Percentiles rank a stretch among this genome's conserved stretches.
These are phyloP conservation scores for Pezicula rhizophila DNA, from an alignment of 2,329 filamentous ascomycete genomes.

Conservation along the genomic window DNA sequence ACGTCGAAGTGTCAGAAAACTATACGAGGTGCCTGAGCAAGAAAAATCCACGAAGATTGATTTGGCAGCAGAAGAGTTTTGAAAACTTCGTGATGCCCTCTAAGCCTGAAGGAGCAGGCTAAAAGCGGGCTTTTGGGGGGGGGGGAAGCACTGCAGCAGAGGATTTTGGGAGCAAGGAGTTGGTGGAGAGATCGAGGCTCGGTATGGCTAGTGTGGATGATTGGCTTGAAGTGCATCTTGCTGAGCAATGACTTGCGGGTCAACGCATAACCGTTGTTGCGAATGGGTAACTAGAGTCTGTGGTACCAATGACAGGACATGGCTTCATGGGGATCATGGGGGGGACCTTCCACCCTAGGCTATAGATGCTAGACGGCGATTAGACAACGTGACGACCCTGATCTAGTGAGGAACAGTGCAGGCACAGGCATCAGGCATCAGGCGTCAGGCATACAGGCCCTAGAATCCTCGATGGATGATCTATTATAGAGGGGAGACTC, in stretches of 20 bases:
- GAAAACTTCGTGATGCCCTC: neutral
- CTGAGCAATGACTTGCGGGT: constrained; percentile 17
- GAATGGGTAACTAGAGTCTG: constrained; percentile 9
- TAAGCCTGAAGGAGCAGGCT: neutral
- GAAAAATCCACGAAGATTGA: too few relatives aligned
- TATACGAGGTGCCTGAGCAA: too few relatives aligned
- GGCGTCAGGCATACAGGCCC: too few relatives aligned
- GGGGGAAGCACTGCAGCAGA: neutral
- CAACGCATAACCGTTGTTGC: constrained; percentile 24
- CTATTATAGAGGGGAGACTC: neutral
- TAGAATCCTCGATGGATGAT: neutral
- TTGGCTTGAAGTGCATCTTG: constrained; percentile 18
- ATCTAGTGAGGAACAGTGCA: neutral
- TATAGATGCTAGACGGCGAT: neutral
- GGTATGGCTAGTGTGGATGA: constrained; percentile 17
- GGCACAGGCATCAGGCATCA: too few relatives aligned
- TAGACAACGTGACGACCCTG: constrained; percentile 14
- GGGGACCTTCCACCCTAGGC: neutral
- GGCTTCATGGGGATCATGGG: constrained; percentile 1
- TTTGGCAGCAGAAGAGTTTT: too few relatives aligned
- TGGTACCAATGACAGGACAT: constrained; percentile 11
- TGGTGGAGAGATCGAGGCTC: constrained; percentile 25
- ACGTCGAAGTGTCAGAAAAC: too few relatives aligned
- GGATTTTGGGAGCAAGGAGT: constrained; percentile 10
- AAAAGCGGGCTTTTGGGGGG: neutral